Conservation (phyloP, 495 filamentous ascomycete genomes). For the Chaetomium cochliodes region DNA sequence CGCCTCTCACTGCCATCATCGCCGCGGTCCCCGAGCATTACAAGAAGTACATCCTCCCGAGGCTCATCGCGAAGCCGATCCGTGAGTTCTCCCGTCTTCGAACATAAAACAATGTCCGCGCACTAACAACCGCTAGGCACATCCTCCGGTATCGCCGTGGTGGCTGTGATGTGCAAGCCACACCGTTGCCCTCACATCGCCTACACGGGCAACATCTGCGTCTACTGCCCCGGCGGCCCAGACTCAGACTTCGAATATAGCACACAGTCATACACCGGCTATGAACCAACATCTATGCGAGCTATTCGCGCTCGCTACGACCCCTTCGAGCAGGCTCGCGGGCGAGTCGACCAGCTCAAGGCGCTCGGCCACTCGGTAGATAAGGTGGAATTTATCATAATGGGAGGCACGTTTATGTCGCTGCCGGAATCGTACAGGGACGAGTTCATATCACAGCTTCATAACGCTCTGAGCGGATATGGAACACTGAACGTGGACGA, state of each 20-base stretch:
- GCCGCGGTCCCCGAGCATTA: constrained; percentile 97
- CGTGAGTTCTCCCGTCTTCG: constrained; percentile 49
- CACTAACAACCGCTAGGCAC: constrained; percentile 53
- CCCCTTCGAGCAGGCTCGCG: constrained; percentile 94
- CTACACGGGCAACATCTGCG: constrained; percentile 97
- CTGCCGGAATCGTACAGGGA: constrained; percentile 84
- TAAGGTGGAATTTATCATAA: constrained; percentile 99
- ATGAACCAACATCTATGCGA: constrained; percentile 97
- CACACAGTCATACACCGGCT: constrained; percentile 96
- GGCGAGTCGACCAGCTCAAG: constrained; percentile 94
- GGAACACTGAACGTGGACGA: constrained; percentile 90
- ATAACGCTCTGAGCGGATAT: constrained; percentile 94
- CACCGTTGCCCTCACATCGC: constrained; percentile 97
- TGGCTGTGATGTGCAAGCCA: constrained; percentile 99
- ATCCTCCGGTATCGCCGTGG: constrained; percentile 96
- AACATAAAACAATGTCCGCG: background rate
- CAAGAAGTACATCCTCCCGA: constrained; percentile 97
- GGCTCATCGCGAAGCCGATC: constrained; percentile 94
- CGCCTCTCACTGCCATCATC: constrained; percentile 93
- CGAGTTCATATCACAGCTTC: constrained; percentile 88
- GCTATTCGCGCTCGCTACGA: constrained; percentile 97
- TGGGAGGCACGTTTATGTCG: constrained; percentile 99
- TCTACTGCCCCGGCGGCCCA: constrained; percentile 96
- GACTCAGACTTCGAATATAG: constrained; percentile 99
- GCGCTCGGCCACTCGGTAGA: constrained; percentile 93